These are phyloP conservation scores for Lepiota brunneoincarnata DNA, from an alignment of 768 basidiomycete genomes.

Conservation along the genomic window DNA sequence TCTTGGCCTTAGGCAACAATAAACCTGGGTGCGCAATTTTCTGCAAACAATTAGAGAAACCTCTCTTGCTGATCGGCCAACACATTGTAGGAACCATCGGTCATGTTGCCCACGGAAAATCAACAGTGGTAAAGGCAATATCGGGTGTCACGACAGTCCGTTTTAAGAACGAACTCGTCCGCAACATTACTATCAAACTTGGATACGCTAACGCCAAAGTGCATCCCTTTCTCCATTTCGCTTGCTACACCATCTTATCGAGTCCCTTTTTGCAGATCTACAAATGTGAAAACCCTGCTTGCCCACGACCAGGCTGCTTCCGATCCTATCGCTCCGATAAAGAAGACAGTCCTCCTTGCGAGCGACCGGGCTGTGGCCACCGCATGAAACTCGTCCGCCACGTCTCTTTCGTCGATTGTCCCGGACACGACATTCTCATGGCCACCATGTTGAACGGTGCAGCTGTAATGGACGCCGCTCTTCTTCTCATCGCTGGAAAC, in stretches of 20 bases:
- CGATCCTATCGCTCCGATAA: slow-evolving; percentile 92
- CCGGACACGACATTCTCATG: slow-evolving; percentile 99
- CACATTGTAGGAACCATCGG: slow-evolving; percentile 86
- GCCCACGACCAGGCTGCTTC: slow-evolving; percentile 93
- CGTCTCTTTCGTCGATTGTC: slow-evolving; percentile 98
- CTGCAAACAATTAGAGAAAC: slow-evolving; percentile 3
- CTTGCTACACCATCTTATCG: slow-evolving; percentile 13
- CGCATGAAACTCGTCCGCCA: slow-evolving; percentile 92
- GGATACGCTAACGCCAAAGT: slow-evolving; percentile 99
- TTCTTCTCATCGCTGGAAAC: slow-evolving; percentile 94
- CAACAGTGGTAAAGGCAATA: slow-evolving; percentile 97
- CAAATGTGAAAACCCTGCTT: slow-evolving; percentile 93
- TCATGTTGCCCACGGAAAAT: slow-evolving; percentile 98
- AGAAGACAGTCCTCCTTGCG: slow-evolving; percentile 91
- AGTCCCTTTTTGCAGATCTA: slow-evolving; percentile 67
- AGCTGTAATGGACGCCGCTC: slow-evolving; percentile 98
- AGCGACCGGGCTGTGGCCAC: slow-evolving; percentile 87
- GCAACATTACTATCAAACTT: slow-evolving; percentile 99
- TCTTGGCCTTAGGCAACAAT: slow-evolving; percentile 78
- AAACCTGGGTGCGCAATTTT: slow-evolving; percentile 66
- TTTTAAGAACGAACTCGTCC: slow-evolving; percentile 98
- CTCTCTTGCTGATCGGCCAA: slow-evolving; percentile 11
- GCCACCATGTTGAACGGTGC: slow-evolving; percentile 99
- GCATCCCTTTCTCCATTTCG: slow-evolving; percentile 22
- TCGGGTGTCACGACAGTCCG: slow-evolving; percentile 97